These are phyloP conservation scores for Sporothrix brunneoviolacea DNA, from an alignment of 2,329 filamentous ascomycete species.

Conservation along the genomic window DNA sequence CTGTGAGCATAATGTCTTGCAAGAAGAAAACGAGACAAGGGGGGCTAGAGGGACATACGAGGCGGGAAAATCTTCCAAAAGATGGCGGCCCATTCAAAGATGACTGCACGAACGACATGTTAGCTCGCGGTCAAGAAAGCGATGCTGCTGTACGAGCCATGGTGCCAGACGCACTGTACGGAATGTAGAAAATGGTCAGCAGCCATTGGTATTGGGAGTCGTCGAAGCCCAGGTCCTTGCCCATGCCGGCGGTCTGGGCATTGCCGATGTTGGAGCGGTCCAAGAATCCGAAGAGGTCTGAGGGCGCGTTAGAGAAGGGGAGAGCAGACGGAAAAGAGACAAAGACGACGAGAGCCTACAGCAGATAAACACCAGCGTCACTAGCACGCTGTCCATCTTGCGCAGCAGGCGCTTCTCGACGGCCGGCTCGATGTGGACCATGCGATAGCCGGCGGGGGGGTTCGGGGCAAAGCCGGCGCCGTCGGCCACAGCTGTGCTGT, in stretches of 20 bases:
- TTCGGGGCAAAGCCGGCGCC: neutral
- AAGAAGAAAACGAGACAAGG: no score
- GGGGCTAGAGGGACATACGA: conserved; percentile 26
- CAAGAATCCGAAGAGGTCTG: conserved; percentile 22
- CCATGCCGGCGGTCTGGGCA: conserved; percentile 22
- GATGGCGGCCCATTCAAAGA: conserved; percentile 36
- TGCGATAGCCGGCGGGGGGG: conserved; percentile 6
- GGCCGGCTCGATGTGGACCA: conserved; percentile 23
- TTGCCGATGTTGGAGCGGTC: conserved; percentile 24
- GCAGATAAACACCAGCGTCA: conserved; percentile 27
- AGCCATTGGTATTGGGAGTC: conserved; percentile 37
- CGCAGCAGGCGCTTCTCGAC: conserved; percentile 28
- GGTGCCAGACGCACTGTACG: conserved; percentile 33
- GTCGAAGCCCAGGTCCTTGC: conserved; percentile 29
- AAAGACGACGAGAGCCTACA: conserved; percentile 19
- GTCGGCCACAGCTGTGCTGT: neutral
- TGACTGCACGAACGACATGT: conserved; percentile 23
- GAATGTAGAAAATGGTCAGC: conserved; percentile 39
- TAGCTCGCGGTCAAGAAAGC: no score
- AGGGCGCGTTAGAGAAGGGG: neutral
- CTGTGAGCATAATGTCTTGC: neutral
- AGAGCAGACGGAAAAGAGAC: neutral
- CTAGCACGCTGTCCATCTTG: conserved; percentile 28
- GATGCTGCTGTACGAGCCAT: no score
- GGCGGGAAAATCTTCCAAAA: conserved; percentile 37